Evolutionary conservation across 2,329 filamentous ascomycete species (phyloP), one percentile per base, ranked within the genome.

Genomic region (Aspergillus novoparasiticus): DNA sequence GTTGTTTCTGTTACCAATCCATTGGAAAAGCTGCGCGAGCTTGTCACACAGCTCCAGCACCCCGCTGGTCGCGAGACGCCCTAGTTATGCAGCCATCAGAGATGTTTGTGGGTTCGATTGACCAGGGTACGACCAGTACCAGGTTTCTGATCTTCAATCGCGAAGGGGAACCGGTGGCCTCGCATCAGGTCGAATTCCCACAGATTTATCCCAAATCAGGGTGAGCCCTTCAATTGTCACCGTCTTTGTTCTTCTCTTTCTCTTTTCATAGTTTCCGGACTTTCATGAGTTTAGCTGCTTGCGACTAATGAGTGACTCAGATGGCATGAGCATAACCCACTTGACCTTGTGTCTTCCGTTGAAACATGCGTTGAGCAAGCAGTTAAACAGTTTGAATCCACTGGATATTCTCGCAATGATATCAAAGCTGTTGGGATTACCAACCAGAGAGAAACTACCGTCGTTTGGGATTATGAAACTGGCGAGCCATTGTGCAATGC

Each of bases 81-180:
- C 23, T 6, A 59, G 46, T 9, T 16, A 75, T 75, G 73, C 67
- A 73, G 32, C 57, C 64, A 21, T 60, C 68, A 36, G 70, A 76
- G 19, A 63, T 61, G 10, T 96, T 92, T 72, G 88, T 96, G 61
- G 93, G 92, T 58, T 91, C 91, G 66, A 94, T 97, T 73, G 93
- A 97, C 74, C 93, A 96, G 73, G 93, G 93, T 57, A 97, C 93
- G 16, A 96, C 93, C 21, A 94, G 91, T 61, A 91, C 93, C 28
- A 85, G 93, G 54, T 96, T 97, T 78, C 84, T 97, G 68, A 94
- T 97, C 72, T 97, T 97, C 81, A 89, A 96, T 79, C 86, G 86
- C 64, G 80, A 86, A 59, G 93, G 93, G 58, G 88, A 91, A 66
- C 90, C 91, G 4, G 87, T 95, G 39, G 92, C 90, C 28, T 89